Evolutionary conservation across 768 basidiomycete genomes (phyloP), one percentile per base, ranked within the genome.

Genomic region (Pisolithus marmoratus): DNA sequence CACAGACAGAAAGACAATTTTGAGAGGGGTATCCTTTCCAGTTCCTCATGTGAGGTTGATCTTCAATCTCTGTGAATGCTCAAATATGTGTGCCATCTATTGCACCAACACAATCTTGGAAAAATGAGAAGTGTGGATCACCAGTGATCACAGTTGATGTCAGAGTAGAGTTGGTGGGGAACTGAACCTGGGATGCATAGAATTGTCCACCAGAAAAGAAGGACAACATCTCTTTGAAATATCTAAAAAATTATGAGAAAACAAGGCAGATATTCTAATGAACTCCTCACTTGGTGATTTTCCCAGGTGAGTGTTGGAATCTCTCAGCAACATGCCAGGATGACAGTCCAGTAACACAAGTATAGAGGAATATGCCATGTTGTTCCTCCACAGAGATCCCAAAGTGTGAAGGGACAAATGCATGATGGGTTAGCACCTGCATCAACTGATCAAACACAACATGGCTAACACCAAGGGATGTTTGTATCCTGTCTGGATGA

Each of bases 381-480:
- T 56, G 50, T n/a, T 60, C 40, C 22, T 58, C 41, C 0, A 60
- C 38, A 0, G 51, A 45, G 2, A 58, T 37, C 4, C 57, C 53
- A 49, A n/a, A 12, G 31, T 2, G n/a, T 4, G 20, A 42, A 14
- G 40, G 23, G 5, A 23, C 19, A 19, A 42, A 22, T 2, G 20
- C 20, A 42, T 42, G 17, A 23, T 22, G 11, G 20, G 23, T 23
- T 11, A 45, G 24, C 26, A 63, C 55, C 43, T 29, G 3, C 3
- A 58, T 40, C 12, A 65, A 51, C 0, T 34, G 42, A 20, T 52
- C 20, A 46, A 63, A 68, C 3, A 63, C 59, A 54, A 64, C 52
- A 4, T 55, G 19, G 3, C 31, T 41, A 19, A 66, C 47, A 4
- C 65, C 64, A 37, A 65, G 58, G 19, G 57, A 48, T 9, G 45